A percentile compares a stretch with the other conserved stretches of the same genome.
phyloP scores from a whole-genome alignment of 805 yeast genomes.

The Torulaspora gathmanii region DNA sequence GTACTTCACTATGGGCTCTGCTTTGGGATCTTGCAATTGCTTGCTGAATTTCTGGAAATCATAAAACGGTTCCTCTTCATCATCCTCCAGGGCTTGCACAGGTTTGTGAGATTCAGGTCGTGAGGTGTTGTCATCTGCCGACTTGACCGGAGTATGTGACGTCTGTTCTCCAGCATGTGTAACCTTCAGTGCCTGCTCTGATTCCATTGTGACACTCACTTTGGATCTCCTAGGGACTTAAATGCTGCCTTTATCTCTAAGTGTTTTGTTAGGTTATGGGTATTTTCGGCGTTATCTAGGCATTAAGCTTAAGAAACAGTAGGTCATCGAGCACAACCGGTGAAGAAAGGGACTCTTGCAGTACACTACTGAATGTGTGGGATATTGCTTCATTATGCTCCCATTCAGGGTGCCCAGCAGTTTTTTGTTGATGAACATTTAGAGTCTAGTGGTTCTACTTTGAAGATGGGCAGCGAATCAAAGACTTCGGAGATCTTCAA shows the following conservation, averaged over 20 bases:
- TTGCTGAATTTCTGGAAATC: slow-evolving; percentile 79
- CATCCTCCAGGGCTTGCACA: slow-evolving; percentile 8
- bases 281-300: not conserved
- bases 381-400: slow-evolving; percentile 40
- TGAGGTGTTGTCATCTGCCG: not conserved
- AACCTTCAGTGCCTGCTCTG: not conserved
- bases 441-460: slow-evolving; percentile 17
- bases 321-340: not conserved
- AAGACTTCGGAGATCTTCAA: slow-evolving; percentile 27
- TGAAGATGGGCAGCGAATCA: not conserved
- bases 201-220: not conserved
- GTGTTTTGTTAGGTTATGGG: not conserved
- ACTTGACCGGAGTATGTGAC: not conserved
- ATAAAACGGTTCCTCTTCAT: slow-evolving; percentile 41
- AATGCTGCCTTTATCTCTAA: not conserved
- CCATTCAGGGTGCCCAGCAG: slow-evolving; percentile 1
- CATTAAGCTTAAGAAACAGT: not conserved
- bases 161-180: slow-evolving; percentile 3
- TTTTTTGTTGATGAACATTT: slow-evolving; percentile 11
- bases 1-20: slow-evolving; percentile 86
- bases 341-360: not conserved
- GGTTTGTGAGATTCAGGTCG: not conserved
- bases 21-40: slow-evolving; percentile 65
- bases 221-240: not conserved
- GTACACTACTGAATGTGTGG: slow-evolving; percentile 48